These are phyloP conservation scores for Sclerotinia spermophila DNA, from an alignment of 2,329 filamentous ascomycete species.

Conservation along the genomic window DNA sequence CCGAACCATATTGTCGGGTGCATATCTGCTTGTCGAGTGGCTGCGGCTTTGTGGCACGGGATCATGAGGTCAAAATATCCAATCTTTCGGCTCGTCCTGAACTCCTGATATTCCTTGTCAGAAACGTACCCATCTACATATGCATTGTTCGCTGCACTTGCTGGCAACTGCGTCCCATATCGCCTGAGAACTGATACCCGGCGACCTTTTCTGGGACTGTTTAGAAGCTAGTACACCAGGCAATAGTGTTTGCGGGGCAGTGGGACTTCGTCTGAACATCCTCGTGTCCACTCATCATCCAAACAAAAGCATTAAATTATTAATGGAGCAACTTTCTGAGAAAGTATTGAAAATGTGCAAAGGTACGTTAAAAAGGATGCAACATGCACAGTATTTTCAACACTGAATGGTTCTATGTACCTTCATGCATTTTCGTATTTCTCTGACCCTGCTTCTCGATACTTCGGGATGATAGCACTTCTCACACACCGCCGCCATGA, in stretches of 20 bases:
- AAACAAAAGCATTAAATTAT: constrained; percentile 1
- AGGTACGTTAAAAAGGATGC: neutral
- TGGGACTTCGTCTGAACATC: neutral
- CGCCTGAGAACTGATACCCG: neutral
- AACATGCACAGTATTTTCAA: neutral
- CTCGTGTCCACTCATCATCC: constrained; percentile 10
- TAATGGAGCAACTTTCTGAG: neutral
- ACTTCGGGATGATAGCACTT: neutral
- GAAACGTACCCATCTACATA: neutral
- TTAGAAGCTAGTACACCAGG: neutral
- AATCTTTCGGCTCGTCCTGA: constrained; percentile 3
- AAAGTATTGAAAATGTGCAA: constrained; percentile 1
- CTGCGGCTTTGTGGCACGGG: neutral
- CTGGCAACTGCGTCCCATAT: constrained; percentile 11
- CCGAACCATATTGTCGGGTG: constrained; percentile 8
- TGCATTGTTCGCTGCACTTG: constrained; percentile 14
- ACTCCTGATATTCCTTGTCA: neutral
- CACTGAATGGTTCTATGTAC: neutral
- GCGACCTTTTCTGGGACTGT: neutral
- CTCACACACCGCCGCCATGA: neutral
- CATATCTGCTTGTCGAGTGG: constrained; percentile 5
- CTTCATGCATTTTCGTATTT: neutral
- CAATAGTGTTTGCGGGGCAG: constrained; percentile 15
- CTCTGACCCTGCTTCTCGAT: neutral
- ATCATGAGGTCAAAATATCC: neutral